Conservation (phyloP, 495 filamentous ascomycete genomes). For the Acidiella bohemica region DNA sequence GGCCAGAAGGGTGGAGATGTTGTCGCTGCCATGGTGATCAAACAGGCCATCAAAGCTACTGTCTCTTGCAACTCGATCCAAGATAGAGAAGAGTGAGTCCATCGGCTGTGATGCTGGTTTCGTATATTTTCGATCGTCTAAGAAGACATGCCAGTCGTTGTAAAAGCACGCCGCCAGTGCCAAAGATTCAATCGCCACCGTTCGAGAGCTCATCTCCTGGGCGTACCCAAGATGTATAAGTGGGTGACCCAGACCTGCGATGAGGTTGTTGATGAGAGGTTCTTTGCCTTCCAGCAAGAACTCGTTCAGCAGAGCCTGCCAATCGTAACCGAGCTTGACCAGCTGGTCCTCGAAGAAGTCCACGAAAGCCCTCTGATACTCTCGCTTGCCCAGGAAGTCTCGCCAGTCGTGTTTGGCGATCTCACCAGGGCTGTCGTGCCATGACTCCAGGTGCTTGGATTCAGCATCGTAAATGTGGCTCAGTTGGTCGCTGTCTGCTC, state of each 20-base stretch:
- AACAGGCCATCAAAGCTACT: conserved; percentile 31
- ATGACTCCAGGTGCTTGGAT: conserved; percentile 56
- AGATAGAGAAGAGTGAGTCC: conserved; percentile 50
- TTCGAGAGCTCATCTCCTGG: conserved; percentile 64
- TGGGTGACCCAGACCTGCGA: conserved; percentile 70
- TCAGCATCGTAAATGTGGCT: conserved; percentile 69
- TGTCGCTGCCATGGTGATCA: conserved; percentile 41
- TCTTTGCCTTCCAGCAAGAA: conserved; percentile 63
- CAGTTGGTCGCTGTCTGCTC: conserved; percentile 56
- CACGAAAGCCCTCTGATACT: conserved; percentile 75
- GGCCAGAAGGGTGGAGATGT: conserved; percentile 54
- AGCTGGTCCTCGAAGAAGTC: conserved; percentile 88
- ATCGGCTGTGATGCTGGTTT: conserved; percentile 32
- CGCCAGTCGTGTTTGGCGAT: conserved; percentile 74
- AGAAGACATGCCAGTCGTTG: conserved; percentile 61
- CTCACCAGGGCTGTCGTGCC: conserved; percentile 73
- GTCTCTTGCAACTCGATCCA: conserved; percentile 43
- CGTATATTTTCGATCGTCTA: conserved; percentile 57
- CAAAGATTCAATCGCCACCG: conserved; percentile 74
- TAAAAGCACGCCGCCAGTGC: conserved; percentile 57
- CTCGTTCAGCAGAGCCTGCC: conserved; percentile 61
- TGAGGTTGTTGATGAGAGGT: conserved; percentile 65
- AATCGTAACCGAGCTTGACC: conserved; percentile 63
- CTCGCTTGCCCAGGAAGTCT: conserved; percentile 59
- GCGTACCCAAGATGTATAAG: conserved; percentile 84